Evolutionary conservation across 2,329 filamentous ascomycete species (phyloP).

Genomic region (Akanthomyces lecanii): DNA sequence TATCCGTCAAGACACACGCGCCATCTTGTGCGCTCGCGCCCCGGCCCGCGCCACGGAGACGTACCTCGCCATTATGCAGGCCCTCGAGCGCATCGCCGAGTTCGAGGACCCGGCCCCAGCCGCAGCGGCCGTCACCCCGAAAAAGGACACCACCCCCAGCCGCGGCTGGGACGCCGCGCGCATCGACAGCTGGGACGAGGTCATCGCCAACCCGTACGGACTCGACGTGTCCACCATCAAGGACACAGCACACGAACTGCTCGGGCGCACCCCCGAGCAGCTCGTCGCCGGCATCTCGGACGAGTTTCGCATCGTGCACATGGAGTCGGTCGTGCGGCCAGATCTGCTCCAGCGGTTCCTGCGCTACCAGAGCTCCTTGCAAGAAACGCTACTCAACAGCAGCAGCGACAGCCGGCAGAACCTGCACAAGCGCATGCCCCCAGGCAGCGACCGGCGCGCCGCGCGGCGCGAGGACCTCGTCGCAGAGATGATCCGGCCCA

Average conservation of each 20-base stretch:
- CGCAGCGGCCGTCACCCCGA: neutral
- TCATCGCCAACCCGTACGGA: constrained; percentile 20
- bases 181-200: constrained; percentile 18
- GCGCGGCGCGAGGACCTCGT: constrained; percentile 28
- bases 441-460: neutral
- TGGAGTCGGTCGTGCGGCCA: constrained; percentile 35
- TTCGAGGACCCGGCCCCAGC: neutral
- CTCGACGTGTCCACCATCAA: constrained; percentile 21
- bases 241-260: constrained; percentile 28
- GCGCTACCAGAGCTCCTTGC: no score
- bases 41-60: constrained; percentile 7
- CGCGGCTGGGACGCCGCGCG: constrained; percentile 17
- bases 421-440: neutral
- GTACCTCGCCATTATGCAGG: constrained; percentile 20
- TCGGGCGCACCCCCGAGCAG: constrained; percentile 30
- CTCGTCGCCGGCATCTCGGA: constrained; percentile 30
- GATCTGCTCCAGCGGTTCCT: constrained; percentile 22
- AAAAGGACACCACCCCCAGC: neutral
- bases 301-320: constrained; percentile 34
- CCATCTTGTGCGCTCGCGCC: constrained; percentile 9
- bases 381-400: neutral
- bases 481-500: constrained; percentile 32
- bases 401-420: constrained; percentile 15
- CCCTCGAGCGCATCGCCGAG: constrained; percentile 18
- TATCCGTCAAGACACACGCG: constrained; percentile 19